Percentiles rank a stretch among this genome's conserved stretches.
Evolutionary conservation across 2,329 filamentous ascomycete species (phyloP).

Genomic region (Decorospora gaudefroyi): DNA sequence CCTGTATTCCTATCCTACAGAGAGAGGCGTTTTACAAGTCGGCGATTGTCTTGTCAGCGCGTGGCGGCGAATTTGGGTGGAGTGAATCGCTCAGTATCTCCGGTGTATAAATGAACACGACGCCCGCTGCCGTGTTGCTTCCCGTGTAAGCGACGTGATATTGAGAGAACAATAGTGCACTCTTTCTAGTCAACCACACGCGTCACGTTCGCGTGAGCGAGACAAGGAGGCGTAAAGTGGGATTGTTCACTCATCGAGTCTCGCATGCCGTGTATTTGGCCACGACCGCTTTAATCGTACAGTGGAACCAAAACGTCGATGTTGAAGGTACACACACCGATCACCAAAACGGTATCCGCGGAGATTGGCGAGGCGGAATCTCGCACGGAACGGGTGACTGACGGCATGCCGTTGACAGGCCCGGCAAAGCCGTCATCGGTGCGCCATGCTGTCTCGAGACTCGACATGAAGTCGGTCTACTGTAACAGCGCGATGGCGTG

Average conservation of each 20-base stretch:
- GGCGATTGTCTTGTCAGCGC: too few relatives aligned
- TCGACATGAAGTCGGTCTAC: too few relatives aligned
- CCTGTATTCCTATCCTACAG: too few relatives aligned
- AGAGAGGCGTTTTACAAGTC: too few relatives aligned
- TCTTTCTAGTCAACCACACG: too few relatives aligned
- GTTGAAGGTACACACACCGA: too few relatives aligned
- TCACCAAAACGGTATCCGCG: background rate
- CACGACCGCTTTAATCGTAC: conserved; percentile 3
- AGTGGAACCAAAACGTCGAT: conserved; percentile 2
- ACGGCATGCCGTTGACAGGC: conserved; percentile 14
- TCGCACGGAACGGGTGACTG: conserved; percentile 8
- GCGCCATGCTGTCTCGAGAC: conserved; percentile 14
- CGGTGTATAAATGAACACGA: too few relatives aligned
- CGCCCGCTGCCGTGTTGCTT: too few relatives aligned
- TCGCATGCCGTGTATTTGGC: conserved; percentile 8
- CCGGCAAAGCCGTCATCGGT: conserved; percentile 20
- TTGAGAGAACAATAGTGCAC: too few relatives aligned
- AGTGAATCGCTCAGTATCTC: too few relatives aligned
- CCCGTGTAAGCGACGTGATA: too few relatives aligned
- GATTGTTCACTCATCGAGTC: conserved; percentile 1
- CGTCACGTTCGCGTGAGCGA: conserved; percentile 2
- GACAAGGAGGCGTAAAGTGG: conserved; percentile 2
- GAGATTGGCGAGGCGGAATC: conserved; percentile 9
- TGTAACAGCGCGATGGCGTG: conserved; percentile 9
- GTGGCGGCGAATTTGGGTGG: too few relatives aligned